Percentiles rank a stretch among this genome's conserved stretches.
phyloP scores from a whole-genome alignment of 352 stramenopile species.

The Pythium myriotylum region DNA sequence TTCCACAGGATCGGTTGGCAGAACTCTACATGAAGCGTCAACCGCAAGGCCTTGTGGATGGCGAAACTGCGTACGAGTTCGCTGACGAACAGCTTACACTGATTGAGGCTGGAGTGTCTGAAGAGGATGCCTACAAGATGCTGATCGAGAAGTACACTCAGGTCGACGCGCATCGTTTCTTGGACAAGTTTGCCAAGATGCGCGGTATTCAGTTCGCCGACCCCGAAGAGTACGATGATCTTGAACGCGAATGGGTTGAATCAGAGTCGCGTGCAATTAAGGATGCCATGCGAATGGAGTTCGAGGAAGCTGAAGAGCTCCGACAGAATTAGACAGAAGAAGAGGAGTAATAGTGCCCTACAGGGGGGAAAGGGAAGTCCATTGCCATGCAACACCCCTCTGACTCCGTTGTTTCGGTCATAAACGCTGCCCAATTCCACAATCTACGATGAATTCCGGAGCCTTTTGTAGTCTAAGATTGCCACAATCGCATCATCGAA shows the following conservation, averaged over 20 bases:
- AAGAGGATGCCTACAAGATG: slow-evolving; percentile 82
- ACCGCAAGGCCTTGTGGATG: slow-evolving; percentile 66
- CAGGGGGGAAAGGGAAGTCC: background rate
- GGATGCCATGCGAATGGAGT: slow-evolving; percentile 83
- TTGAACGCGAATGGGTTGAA: slow-evolving; percentile 82
- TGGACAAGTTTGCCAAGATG: slow-evolving; percentile 83
- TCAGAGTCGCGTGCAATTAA: slow-evolving; percentile 80
- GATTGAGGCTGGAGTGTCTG: slow-evolving; percentile 79
- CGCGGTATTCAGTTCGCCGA: slow-evolving; percentile 78
- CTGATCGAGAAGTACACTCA: slow-evolving; percentile 85
- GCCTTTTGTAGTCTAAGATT: no score
- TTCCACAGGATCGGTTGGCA: slow-evolving; percentile 83
- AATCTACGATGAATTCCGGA: no score
- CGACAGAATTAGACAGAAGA: slow-evolving; percentile 51
- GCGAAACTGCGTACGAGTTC: slow-evolving; percentile 86
- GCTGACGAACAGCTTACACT: slow-evolving; percentile 85
- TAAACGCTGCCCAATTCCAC: no score
- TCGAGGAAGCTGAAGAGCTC: slow-evolving; percentile 77
- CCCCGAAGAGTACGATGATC: slow-evolving; percentile 79
- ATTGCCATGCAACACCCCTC: no score
- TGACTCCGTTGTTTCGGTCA: no score
- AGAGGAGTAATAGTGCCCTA: background rate
- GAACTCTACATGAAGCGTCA: slow-evolving; percentile 81
- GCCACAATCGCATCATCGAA: no score
- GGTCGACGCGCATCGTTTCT: slow-evolving; percentile 78